These are phyloP conservation scores for Capronia americana DNA, from an alignment of 2,329 filamentous ascomycete species.

Conservation along the genomic window DNA sequence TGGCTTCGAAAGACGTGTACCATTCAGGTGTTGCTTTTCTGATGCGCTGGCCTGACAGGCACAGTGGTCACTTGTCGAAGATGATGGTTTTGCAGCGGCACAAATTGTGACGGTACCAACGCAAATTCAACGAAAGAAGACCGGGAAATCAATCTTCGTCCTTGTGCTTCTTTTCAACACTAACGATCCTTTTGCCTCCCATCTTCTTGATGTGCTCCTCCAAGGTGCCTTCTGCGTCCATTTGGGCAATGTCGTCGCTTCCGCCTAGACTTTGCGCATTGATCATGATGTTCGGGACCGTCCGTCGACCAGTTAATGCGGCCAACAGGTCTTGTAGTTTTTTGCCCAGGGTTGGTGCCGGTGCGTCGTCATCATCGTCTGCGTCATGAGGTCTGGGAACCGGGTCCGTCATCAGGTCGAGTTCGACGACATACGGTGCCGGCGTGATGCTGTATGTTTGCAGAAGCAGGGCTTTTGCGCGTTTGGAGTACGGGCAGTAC, in stretches of 20 bases:
- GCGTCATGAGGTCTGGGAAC: conserved; percentile 29
- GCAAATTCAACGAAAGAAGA: not conserved
- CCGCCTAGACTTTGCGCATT: conserved; percentile 89
- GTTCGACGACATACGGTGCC: conserved; percentile 83
- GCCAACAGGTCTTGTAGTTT: conserved; percentile 74
- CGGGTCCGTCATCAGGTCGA: conserved; percentile 71
- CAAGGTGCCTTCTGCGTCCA: conserved; percentile 72
- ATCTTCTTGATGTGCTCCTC: conserved; percentile 74
- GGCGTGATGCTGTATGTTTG: conserved; percentile 85
- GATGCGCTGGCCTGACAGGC: not conserved
- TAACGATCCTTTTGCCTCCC: conserved; percentile 69
- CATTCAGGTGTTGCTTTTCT: not conserved
- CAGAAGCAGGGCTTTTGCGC: conserved; percentile 83
- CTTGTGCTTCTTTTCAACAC: conserved; percentile 30
- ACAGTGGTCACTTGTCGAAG: not conserved
- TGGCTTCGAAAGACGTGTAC: not conserved
- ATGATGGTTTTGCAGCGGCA: not conserved
- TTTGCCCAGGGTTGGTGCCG: conserved; percentile 64
- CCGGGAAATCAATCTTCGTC: not conserved
- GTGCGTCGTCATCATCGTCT: conserved; percentile 28
- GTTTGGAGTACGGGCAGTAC: conserved; percentile 85
- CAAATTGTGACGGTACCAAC: not conserved
- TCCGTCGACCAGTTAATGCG: conserved; percentile 77
- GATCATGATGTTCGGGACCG: conserved; percentile 90
- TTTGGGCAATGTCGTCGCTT: conserved; percentile 78